These are phyloP conservation scores for Aspergillus sp. DNA, from an alignment of 2,329 filamentous ascomycete species.

Conservation along the genomic window DNA sequence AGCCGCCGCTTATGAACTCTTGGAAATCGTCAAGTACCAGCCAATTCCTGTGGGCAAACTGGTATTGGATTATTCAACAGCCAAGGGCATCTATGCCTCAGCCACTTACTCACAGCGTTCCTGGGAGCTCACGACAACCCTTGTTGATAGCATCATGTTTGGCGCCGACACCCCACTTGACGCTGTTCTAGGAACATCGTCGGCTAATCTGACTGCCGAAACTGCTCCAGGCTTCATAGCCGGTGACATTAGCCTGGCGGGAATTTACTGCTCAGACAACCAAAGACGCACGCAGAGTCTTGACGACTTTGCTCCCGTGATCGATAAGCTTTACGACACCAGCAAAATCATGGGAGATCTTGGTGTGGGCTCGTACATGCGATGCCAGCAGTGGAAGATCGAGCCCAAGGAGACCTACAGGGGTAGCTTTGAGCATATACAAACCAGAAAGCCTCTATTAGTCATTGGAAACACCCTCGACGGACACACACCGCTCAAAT, in stretches of 20 bases:
- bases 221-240: neutral
- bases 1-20: constrained; percentile 7
- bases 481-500: constrained; percentile 23
- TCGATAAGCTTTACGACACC: neutral
- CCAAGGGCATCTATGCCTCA: constrained; percentile 1
- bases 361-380: neutral
- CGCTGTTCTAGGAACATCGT: neutral
- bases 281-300: neutral
- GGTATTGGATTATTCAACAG: constrained; percentile 2
- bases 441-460: constrained; percentile 25
- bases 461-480: constrained; percentile 28
- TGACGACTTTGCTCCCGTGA: neutral
- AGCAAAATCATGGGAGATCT: constrained; percentile 5
- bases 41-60: constrained; percentile 4
- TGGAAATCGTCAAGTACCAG: constrained; percentile 7
- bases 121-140: neutral
- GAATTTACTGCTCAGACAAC: constrained; percentile 7
- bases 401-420: constrained; percentile 13
- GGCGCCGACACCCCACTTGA: neutral
- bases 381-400: constrained; percentile 15
- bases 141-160: neutral
- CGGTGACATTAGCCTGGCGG: neutral
- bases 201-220: neutral
- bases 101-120: constrained; percentile 1
- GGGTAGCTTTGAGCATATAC: constrained; percentile 15